These are phyloP conservation scores for Pleurotus giganteus DNA, from an alignment of 768 basidiomycete species.

Conservation along the genomic window DNA sequence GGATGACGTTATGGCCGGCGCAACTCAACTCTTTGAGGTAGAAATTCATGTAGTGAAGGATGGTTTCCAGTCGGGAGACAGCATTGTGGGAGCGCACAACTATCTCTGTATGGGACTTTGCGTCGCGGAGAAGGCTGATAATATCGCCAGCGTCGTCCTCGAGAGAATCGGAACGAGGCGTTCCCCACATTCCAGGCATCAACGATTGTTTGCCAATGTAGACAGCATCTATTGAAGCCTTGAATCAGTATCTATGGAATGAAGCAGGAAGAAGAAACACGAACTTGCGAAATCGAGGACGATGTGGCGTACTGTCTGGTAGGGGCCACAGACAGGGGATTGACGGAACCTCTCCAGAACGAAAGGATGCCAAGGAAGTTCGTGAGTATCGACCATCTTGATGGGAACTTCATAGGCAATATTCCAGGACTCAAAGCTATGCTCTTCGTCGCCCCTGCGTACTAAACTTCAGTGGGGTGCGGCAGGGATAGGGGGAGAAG, in stretches of 20 bases:
- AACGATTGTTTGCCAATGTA: slow-evolving; percentile 16
- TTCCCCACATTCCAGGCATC: slow-evolving; percentile 13
- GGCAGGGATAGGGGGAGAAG: background rate
- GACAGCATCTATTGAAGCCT: slow-evolving; percentile 6
- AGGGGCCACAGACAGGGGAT: slow-evolving; percentile 4
- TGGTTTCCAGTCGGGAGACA: background rate
- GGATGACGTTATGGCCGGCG: slow-evolving; percentile 6
- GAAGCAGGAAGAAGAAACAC: slow-evolving; percentile 1
- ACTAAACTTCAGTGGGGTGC: background rate
- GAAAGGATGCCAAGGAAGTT: background rate
- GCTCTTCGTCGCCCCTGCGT: background rate
- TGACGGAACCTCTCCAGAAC: background rate
- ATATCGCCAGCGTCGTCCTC: background rate
- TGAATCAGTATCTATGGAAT: background rate
- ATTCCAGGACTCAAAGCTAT: background rate
- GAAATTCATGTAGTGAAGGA: slow-evolving; percentile 1
- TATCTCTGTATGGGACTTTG: slow-evolving; percentile 7
- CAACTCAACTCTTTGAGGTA: background rate
- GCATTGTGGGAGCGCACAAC: slow-evolving; percentile 8
- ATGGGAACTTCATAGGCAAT: slow-evolving; percentile 4
- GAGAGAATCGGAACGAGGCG: background rate
- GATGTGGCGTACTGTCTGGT: slow-evolving; percentile 10
- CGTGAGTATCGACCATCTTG: slow-evolving; percentile 3
- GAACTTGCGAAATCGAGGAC: slow-evolving; percentile 15
- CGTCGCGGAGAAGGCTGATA: background rate